These are phyloP conservation scores for Candida lessepsii DNA, from an alignment of 805 yeast genomes.

Conservation along the genomic window DNA sequence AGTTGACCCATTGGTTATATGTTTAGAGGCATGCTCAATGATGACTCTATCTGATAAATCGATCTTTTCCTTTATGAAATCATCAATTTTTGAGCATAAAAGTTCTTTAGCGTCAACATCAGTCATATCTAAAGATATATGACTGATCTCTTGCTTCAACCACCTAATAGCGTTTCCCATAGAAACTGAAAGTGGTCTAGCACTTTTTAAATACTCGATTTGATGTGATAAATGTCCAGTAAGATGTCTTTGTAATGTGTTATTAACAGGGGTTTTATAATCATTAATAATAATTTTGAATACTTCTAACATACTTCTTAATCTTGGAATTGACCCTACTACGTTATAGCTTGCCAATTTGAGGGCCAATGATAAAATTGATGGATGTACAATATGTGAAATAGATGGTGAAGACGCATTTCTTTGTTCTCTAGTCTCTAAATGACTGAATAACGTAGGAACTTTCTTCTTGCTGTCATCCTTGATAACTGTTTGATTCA, in stretches of 20 bases:
- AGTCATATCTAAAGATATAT: conserved; percentile 67
- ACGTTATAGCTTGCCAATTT: conserved; percentile 80
- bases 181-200: conserved; percentile 86
- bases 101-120: conserved; percentile 67
- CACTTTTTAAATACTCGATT: conserved; percentile 85
- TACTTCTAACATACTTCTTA: conserved; percentile 79
- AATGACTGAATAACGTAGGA: conserved; percentile 72
- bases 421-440: conserved; percentile 78
- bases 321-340: conserved; percentile 87
- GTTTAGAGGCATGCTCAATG: conserved; percentile 73
- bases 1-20: conserved; percentile 72
- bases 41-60: conserved; percentile 81
- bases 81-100: conserved; percentile 68
- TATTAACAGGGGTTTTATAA: conserved; percentile 80
- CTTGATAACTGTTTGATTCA: conserved; percentile 17
- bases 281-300: conserved; percentile 78
- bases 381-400: conserved; percentile 80
- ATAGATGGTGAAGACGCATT: conserved; percentile 55
- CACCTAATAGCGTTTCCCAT: conserved; percentile 99
- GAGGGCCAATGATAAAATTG: conserved; percentile 72
- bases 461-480: conserved; percentile 41
- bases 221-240: conserved; percentile 87
- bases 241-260: conserved; percentile 82
- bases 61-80: conserved; percentile 79
- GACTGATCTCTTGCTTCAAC: conserved; percentile 91